Base-by-base conservation (phyloP, 163 green algal species). In the Chlamydomonas reinhardtii region DNA sequence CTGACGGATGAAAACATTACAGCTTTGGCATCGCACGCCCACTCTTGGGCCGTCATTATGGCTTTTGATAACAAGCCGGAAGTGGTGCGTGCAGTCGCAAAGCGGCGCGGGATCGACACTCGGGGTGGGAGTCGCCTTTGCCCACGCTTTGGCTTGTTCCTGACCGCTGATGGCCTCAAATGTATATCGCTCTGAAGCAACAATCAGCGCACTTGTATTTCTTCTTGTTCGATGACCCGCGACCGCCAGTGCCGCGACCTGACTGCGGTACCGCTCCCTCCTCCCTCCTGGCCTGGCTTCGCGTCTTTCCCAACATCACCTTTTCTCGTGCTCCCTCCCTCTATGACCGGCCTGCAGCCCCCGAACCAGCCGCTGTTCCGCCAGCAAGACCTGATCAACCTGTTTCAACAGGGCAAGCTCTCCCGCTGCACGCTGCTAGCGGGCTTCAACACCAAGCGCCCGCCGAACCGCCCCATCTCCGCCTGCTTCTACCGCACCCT, bases 401-500 rank as follows among this genome's bases (percentile, higher is more conserved):
- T 68, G 24, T n/a, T n/a, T 22, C 61, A 68, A 17, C 61, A 31
- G 19, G 27, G n/a, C 79, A 85, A 69, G 79, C 29, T 86, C 4
- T 74, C 34, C 59, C 56, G 81, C 29, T 29, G 37, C 27, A 81
- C 81, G 0, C 19, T 87, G 56, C 17, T 87, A 1, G 81, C 81
- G 6, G 81, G 81, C 35, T 74, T 87, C 59, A 52, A 25, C 12
- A 74, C 37, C 59, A 68, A n/a, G 19, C 29, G 35, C 25, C 2
- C 66, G 66, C 80, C 80, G 9, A 48, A 79, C 54, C 32, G 27
- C 12, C 80, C 69, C n/a, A 37, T 87, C 4, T 70, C 81, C 0
- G 59, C 56, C 27, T 66, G 64, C 81, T 87, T 87, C 71, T 87
- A 81, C 70, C 81, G 81, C 19, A 81, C 81, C 6, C 72, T 87